Evolutionary conservation across 2,329 filamentous ascomycete genomes (phyloP).

Genomic region (Lomentospora prolificans): DNA sequence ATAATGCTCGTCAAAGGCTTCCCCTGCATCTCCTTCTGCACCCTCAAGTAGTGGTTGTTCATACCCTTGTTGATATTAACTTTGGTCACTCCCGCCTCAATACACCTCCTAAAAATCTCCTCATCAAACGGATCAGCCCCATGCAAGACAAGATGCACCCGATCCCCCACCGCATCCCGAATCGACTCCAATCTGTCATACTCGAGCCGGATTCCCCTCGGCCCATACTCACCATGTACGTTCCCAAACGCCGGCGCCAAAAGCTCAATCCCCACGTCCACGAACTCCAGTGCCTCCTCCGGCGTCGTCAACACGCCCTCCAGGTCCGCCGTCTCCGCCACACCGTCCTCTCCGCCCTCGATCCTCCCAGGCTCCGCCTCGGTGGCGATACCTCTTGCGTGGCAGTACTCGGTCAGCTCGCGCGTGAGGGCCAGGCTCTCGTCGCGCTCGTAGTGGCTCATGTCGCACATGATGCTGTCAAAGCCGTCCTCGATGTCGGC

Average conservation of each 20-base stretch:
- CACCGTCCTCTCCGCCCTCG: conserved; percentile 58
- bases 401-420: conserved; percentile 51
- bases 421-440: conserved; percentile 57
- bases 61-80: conserved; percentile 48
- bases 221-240: conserved; percentile 64
- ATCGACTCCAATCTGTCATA: conserved; percentile 38
- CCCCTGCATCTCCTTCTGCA: conserved; percentile 19
- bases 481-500: conserved; percentile 44
- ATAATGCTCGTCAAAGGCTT: conserved; percentile 28
- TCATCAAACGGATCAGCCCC: conserved; percentile 45
- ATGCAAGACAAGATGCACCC: conserved; percentile 39
- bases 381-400: conserved; percentile 52
- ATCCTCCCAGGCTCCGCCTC: conserved; percentile 63
- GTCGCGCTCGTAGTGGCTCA: conserved; percentile 61
- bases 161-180: conserved; percentile 19
- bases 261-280: conserved; percentile 62
- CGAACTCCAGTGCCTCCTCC: conserved; percentile 55
- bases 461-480: conserved; percentile 69
- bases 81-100: conserved; percentile 33
- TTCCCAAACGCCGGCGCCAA: conserved; percentile 69
- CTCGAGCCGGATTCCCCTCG: conserved; percentile 52
- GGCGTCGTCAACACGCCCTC: conserved; percentile 50
- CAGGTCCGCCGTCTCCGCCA: conserved; percentile 46
- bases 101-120: conserved; percentile 40
- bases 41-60: conserved; percentile 32